Evolutionary conservation across 164 flowering plant species (phyloP), one percentile per base, ranked within the genome.

Genomic region (Vitis cinerea): DNA sequence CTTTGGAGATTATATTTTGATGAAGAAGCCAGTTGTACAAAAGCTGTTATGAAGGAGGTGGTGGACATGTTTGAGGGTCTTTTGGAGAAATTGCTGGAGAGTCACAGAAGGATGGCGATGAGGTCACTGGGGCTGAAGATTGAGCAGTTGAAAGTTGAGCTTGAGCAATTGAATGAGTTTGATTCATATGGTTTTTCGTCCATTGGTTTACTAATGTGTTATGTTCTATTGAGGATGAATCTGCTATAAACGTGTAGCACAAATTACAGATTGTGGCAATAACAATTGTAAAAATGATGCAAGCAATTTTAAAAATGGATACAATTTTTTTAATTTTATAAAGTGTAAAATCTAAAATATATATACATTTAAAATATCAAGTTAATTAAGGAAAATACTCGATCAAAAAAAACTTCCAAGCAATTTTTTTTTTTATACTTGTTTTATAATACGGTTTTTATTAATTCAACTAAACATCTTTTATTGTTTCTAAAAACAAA

Each of bases 91-190:
- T 31, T 91, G 48, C 74, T 85, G 1, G 94, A 86, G 70, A 73
- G 49, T 7, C 88, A 88, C 53, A 88, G 64, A 76, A 80, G 71
- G 9, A 87, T 81, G 10, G 54, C 92, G 78, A 90, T 79, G 81
- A 76, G 97, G 59, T 87, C 97, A 1, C 92, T 92, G 98, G 97
- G 98, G 44, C 79, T 94, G 64, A 94, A 94, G 87, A 89, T 94
- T 48, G 95, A 92, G 83, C 98, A 92, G 74, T 75, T 94, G 82
- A 94, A 94, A 73, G 98, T 94, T 56, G 98, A 94, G 80, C 88
- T 92, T 66, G 67, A 74, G n/a, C 98, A 94, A 72, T 70, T 93
- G 72, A 73, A 91, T 64, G 95, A 79, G 77, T 78, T 77, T 70
- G 51, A 70, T 69, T 73, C 49, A 23, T 54, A 23, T 64, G 58